Conservation (phyloP, 768 basidiomycete species). For the Baorangia bicolor region DNA sequence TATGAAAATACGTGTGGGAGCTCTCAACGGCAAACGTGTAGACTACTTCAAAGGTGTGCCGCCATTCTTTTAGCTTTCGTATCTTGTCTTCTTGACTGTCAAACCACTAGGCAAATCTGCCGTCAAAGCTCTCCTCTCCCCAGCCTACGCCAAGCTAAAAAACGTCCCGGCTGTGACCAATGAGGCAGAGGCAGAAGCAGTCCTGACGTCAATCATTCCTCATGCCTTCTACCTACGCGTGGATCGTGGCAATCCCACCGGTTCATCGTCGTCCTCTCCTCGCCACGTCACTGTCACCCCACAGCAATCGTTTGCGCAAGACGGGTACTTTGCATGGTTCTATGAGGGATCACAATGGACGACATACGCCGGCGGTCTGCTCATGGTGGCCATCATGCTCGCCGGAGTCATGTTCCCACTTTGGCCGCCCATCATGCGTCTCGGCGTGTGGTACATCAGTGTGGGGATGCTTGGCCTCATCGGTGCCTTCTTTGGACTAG, state of each 20-base stretch:
- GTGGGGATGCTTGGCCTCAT: slow-evolving; percentile 86
- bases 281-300: slow-evolving; percentile 73
- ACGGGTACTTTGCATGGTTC: slow-evolving; percentile 95
- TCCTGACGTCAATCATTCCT: slow-evolving; percentile 71
- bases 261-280: slow-evolving; percentile 60
- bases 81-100: background rate
- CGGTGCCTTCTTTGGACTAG: slow-evolving; percentile 86
- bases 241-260: slow-evolving; percentile 58
- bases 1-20: slow-evolving; percentile 86
- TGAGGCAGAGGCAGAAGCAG: slow-evolving; percentile 70
- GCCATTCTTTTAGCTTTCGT: background rate
- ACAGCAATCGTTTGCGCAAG: slow-evolving; percentile 73
- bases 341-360: slow-evolving; percentile 93
- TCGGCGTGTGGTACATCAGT: slow-evolving; percentile 95
- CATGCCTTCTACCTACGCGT: slow-evolving; percentile 93
- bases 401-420: slow-evolving; percentile 99
- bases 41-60: slow-evolving; percentile 96
- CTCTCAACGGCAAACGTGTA: slow-evolving; percentile 89
- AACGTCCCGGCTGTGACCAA: slow-evolving; percentile 69
- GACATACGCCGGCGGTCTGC: slow-evolving; percentile 84
- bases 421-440: slow-evolving; percentile 90
- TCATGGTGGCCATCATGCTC: slow-evolving; percentile 92
- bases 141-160: slow-evolving; percentile 88
- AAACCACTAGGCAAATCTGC: slow-evolving; percentile 77
- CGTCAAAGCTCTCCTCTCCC: slow-evolving; percentile 86